These are phyloP conservation scores for Fusarium sp. DNA, from an alignment of 2,329 filamentous ascomycete species.

Conservation along the genomic window DNA sequence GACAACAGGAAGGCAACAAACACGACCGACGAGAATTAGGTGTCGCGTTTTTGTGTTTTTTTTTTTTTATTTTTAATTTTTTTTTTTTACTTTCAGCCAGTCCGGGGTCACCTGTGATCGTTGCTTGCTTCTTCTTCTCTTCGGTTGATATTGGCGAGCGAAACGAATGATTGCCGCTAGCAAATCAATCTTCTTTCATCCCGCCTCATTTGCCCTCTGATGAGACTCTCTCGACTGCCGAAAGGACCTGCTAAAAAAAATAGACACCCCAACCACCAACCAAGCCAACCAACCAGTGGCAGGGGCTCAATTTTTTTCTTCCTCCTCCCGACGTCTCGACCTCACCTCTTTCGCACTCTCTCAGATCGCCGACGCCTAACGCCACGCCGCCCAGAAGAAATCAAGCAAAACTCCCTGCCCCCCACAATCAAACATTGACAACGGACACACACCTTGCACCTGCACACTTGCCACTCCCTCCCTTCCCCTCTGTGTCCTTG, in stretches of 20 bases:
- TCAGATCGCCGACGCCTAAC: constrained; percentile 24
- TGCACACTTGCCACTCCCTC: constrained; percentile 35
- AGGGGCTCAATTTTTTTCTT: constrained; percentile 12
- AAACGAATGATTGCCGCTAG: neutral
- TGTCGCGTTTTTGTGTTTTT: constrained; percentile 3
- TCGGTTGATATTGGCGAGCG: neutral
- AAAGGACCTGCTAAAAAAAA: neutral
- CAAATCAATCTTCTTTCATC: neutral
- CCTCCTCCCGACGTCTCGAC: neutral
- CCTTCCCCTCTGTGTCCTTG: constrained; percentile 14
- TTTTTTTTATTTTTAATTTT: neutral
- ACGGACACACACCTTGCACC: constrained; percentile 31
- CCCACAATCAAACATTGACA: constrained; percentile 9
- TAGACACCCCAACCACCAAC: neutral
- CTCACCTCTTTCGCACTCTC: neutral
- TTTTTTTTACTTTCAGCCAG: neutral
- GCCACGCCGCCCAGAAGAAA: constrained; percentile 27
- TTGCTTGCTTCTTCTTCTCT: constrained; percentile 2
- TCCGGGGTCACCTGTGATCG: neutral
- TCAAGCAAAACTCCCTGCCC: constrained; percentile 28
- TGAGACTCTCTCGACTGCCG: neutral
- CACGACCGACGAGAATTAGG: neutral
- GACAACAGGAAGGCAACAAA: neutral
- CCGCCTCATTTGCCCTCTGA: neutral
- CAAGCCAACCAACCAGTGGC: constrained; percentile 11